Conservation (phyloP, 2,329 filamentous ascomycete genomes). For the Zarea fungicola region DNA sequence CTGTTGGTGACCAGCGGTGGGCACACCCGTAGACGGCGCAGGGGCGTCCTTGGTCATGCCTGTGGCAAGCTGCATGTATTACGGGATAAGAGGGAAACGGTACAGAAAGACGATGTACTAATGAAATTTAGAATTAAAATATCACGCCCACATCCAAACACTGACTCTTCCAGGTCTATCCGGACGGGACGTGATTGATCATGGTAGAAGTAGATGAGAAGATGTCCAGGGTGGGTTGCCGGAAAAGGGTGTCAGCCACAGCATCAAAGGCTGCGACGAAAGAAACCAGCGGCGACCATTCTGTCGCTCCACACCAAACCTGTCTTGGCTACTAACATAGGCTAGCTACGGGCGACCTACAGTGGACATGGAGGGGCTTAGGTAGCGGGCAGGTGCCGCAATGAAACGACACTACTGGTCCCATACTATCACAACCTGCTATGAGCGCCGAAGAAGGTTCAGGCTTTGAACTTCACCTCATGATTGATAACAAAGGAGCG, state of each 20-base stretch:
- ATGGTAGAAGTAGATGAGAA: slow-evolving; percentile 3
- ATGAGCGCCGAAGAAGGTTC: no score
- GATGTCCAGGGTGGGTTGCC: background rate
- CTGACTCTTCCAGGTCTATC: slow-evolving; percentile 7
- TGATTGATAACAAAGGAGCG: background rate
- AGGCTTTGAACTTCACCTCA: no score
- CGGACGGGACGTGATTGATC: slow-evolving; percentile 14
- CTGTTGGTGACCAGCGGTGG: background rate
- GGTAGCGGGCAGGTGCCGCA: background rate
- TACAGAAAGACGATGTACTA: background rate
- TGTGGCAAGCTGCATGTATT: slow-evolving; percentile 18
- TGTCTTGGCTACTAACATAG: no score
- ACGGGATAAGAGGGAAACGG: slow-evolving; percentile 6
- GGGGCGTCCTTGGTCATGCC: slow-evolving; percentile 22
- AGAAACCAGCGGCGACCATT: no score
- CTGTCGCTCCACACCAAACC: no score
- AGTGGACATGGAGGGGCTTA: background rate
- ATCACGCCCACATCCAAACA: slow-evolving; percentile 24
- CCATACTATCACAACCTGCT: slow-evolving; percentile 1
- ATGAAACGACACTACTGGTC: slow-evolving; percentile 1
- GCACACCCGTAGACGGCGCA: slow-evolving; percentile 26
- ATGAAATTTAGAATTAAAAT: background rate
- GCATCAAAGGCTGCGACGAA: no score
- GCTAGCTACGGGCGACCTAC: background rate
- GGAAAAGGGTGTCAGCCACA: slow-evolving; percentile 9